Conservation (phyloP, 2,329 filamentous ascomycete species). For the Hymenoscyphus scutula region DNA sequence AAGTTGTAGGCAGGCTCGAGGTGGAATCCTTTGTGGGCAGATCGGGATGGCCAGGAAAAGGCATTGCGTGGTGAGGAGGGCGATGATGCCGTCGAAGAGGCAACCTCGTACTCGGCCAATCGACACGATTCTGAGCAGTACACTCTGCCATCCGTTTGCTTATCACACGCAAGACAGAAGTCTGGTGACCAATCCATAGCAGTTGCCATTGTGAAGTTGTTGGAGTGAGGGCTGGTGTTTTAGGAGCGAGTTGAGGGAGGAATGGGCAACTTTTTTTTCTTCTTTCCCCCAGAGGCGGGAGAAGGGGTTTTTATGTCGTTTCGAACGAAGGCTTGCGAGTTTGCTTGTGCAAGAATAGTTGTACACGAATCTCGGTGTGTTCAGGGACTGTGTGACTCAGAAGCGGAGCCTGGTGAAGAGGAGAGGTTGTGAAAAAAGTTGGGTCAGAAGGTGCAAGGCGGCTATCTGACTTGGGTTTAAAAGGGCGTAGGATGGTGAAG, state of each 20-base stretch:
- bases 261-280: background rate
- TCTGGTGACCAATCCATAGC: constrained; percentile 71
- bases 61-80: constrained; percentile 48
- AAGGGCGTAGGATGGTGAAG: constrained; percentile 15
- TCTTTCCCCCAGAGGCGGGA: constrained; percentile 13
- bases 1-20: constrained; percentile 77
- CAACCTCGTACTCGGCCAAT: constrained; percentile 80
- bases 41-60: constrained; percentile 49
- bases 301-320: constrained; percentile 15
- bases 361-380: constrained; percentile 29
- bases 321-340: constrained; percentile 14
- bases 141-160: constrained; percentile 74
- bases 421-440: constrained; percentile 17
- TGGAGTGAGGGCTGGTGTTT: constrained; percentile 13
- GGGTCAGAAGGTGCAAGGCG: constrained; percentile 18
- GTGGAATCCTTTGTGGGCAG: constrained; percentile 54
- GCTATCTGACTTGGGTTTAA: constrained; percentile 17
- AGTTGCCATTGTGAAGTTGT: constrained; percentile 32
- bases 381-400: constrained; percentile 34
- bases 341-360: constrained; percentile 19
- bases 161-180: constrained; percentile 92
- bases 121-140: constrained; percentile 94
- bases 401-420: constrained; percentile 29
- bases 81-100: constrained; percentile 56
- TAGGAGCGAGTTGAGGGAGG: constrained; percentile 9